Conservation (phyloP, 2,329 filamentous ascomycete species). For the Colletotrichum sp. region DNA sequence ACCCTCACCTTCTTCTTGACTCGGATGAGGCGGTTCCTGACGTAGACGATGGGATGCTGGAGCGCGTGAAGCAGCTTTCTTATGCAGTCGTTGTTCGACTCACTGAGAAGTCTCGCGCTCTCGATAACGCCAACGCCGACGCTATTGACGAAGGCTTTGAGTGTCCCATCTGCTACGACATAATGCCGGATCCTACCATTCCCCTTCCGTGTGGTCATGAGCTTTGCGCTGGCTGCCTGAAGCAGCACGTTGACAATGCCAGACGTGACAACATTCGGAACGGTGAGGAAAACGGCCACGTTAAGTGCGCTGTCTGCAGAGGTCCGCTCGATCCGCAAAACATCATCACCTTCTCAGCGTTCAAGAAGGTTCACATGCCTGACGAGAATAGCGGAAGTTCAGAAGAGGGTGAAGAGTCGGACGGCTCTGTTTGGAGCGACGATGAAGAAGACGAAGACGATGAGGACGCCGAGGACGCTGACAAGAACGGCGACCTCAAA, state of each 20-base stretch:
- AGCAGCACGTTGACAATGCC: slow-evolving; percentile 68
- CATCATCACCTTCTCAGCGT: slow-evolving; percentile 76
- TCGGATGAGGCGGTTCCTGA: slow-evolving; percentile 45
- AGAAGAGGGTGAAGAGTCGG: slow-evolving; percentile 36
- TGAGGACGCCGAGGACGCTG: slow-evolving; percentile 30
- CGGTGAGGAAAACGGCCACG: slow-evolving; percentile 61
- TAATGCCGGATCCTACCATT: slow-evolving; percentile 74
- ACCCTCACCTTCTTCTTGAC: slow-evolving; percentile 70
- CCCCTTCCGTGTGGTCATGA: slow-evolving; percentile 85
- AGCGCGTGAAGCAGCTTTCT: slow-evolving; percentile 66
- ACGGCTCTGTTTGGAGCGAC: slow-evolving; percentile 33
- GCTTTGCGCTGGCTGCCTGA: slow-evolving; percentile 78
- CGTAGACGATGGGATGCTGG: slow-evolving; percentile 55
- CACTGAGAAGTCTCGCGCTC: slow-evolving; percentile 32
- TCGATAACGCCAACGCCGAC: slow-evolving; percentile 42
- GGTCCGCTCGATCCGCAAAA: slow-evolving; percentile 68
- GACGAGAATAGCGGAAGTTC: slow-evolving; percentile 41
- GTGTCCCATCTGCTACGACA: slow-evolving; percentile 85
- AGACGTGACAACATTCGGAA: slow-evolving; percentile 58
- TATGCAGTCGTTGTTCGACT: slow-evolving; percentile 70
- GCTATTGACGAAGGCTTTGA: slow-evolving; percentile 59
- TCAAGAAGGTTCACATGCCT: slow-evolving; percentile 75
- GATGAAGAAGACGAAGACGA: slow-evolving; percentile 37
- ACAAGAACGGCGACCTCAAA: slow-evolving; percentile 40
- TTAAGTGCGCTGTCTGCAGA: slow-evolving; percentile 80